Evolutionary conservation across 208 protist species (phyloP), one percentile per base, ranked within the genome.

Genomic region (Wallacemonas sp.): DNA sequence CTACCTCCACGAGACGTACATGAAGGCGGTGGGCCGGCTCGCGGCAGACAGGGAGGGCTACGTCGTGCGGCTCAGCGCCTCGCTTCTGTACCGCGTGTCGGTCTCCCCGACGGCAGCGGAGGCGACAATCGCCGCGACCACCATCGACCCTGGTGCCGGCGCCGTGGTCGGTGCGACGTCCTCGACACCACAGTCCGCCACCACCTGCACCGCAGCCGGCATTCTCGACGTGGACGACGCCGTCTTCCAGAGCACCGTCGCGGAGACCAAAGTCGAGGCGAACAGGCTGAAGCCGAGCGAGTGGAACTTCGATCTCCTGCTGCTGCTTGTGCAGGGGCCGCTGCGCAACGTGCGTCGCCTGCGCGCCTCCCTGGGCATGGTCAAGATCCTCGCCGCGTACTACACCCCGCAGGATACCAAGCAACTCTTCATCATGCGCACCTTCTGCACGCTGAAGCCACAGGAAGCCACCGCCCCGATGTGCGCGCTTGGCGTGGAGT

Each of bases 241-340:
- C 1, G 79, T 75, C 9, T 92, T 95, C 58, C 19, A 56, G 5
- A 72, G 47, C 38, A 62, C 83, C 63, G 64, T 95, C 44, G 38
- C 24, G 23, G 86, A 95, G 52, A 76, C 84, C 14, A 72, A 69
- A 34, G 86, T 95, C 16, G 80, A 87, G 58, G 36, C 65, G 55
- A 69, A 64, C 19, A 61, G 46, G 46, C 30, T 74, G 32, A 68
- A 57, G 41, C 81, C 46, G 30, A 58, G 47, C 36, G 57, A 41
- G 41, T 96, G 90, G 87, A 90, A 88, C 63, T 89, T 84, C 55
- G 87, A 93, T 61, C 65, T 88, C 11, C 64, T 96, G 23, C 72
- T 87, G 19, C 55, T 87, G n/a, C 76, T 96, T 16, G 65, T 93
- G 58, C 85, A 96, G 68, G 87, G 87, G 11, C 85, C 85, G 26